Conservation (phyloP, 1,284 basidiomycete species). For the Schizopora paradoxa region DNA sequence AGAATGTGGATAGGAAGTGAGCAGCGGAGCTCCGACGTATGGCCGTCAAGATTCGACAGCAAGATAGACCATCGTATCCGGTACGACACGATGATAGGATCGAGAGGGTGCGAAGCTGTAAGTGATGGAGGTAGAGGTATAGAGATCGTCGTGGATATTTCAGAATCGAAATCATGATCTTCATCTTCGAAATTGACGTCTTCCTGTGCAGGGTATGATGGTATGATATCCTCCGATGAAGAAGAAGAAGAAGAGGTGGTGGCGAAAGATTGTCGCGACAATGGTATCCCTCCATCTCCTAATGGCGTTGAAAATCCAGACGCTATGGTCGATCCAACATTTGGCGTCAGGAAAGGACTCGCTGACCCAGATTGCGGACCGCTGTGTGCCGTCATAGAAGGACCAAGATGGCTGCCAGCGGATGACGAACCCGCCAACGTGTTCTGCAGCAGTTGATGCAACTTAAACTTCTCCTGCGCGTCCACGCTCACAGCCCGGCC, state of each 20-base stretch:
- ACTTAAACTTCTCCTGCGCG: constrained; percentile 32
- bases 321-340: constrained; percentile 12
- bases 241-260: constrained; percentile 17
- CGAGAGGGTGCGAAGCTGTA: constrained; percentile 50
- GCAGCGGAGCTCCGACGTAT: constrained; percentile 86
- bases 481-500: constrained; percentile 50
- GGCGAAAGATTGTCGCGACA: constrained; percentile 11
- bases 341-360: constrained; percentile 4
- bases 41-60: constrained; percentile 81
- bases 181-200: constrained; percentile 27
- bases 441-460: constrained; percentile 24
- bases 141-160: constrained; percentile 28
- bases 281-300: constrained; percentile 6
- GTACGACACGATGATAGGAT: constrained; percentile 70
- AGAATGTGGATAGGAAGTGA: constrained; percentile 85
- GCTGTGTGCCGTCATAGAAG: no score
- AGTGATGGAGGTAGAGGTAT: constrained; percentile 51
- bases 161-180: constrained; percentile 45
- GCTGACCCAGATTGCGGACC: constrained; percentile 4
- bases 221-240: constrained; percentile 2
- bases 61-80: constrained; percentile 71
- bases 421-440: constrained; percentile 8
- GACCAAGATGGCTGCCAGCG: no score
- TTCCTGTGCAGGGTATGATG: constrained; percentile 15
- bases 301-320: constrained; percentile 21